phyloP scores from a whole-genome alignment of 78 protist genomes.

The Protostelium mycophagum region DNA sequence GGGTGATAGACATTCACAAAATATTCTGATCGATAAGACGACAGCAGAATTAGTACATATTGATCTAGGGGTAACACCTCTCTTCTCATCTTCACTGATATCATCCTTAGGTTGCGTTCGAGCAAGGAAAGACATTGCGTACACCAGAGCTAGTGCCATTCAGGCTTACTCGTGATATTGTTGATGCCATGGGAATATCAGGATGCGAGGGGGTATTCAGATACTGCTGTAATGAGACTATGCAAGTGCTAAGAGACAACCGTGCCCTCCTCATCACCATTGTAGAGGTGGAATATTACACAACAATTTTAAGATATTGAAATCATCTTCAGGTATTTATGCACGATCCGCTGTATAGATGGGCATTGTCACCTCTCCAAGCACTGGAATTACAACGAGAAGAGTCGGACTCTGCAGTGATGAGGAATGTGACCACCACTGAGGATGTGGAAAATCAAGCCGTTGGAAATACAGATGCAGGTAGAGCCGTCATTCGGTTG shows the following conservation, averaged over 20 bases:
- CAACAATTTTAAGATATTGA: not conserved
- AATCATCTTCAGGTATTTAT: constrained; percentile 39
- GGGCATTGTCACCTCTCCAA: constrained; percentile 26
- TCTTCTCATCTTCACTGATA: not conserved
- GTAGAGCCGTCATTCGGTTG: constrained; percentile 1
- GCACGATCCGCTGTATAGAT: constrained; percentile 62
- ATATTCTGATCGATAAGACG: constrained; percentile 74
- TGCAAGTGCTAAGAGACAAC: constrained; percentile 18
- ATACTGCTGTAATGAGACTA: constrained; percentile 43
- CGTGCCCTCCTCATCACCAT: constrained; percentile 20
- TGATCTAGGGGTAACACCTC: constrained; percentile 84
- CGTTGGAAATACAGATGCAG: not conserved
- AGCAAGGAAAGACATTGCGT: constrained; percentile 43
- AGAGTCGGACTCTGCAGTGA: not conserved
- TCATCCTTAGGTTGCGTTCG: constrained; percentile 6
- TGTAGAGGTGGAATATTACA: constrained; percentile 12
- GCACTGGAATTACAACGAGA: not conserved
- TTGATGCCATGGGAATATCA: constrained; percentile 77
- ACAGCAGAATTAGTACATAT: constrained; percentile 81
- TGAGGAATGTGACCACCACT: not conserved
- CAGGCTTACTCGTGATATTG: constrained; percentile 72
- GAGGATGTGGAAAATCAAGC: not conserved
- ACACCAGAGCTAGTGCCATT: constrained; percentile 81
- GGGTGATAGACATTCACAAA: constrained; percentile 84
- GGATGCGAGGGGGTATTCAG: constrained; percentile 71